A percentile compares a stretch with the other conserved stretches of the same genome.
These are phyloP conservation scores for Novymonas esmeraldas DNA, from an alignment of 208 protist species.

Conservation along the genomic window DNA sequence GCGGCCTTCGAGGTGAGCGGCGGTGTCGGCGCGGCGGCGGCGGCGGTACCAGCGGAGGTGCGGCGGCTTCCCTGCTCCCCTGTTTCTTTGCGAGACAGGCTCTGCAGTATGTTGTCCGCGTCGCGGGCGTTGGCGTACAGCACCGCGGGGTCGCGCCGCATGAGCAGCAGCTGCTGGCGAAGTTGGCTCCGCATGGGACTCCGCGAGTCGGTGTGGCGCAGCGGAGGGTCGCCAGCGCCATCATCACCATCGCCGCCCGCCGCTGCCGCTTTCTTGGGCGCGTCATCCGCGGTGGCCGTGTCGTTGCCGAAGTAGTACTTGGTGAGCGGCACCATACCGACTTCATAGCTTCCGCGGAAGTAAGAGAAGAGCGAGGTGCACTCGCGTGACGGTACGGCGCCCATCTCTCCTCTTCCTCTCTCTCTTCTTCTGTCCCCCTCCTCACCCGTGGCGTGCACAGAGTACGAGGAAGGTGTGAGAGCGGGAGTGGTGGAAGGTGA, in stretches of 20 bases:
- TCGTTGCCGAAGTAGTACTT: slow-evolving; percentile 69
- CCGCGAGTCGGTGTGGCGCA: neutral
- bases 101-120: slow-evolving; percentile 35
- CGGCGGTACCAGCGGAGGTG: neutral
- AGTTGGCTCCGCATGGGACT: slow-evolving; percentile 38
- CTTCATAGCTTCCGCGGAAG: slow-evolving; percentile 86
- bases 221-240: neutral
- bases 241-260: neutral
- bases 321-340: slow-evolving; percentile 82
- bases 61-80: neutral
- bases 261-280: no score
- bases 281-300: slow-evolving; percentile 7
- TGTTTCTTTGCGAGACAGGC: slow-evolving; percentile 6
- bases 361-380: slow-evolving; percentile 21
- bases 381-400: neutral
- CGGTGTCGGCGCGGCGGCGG: neutral
- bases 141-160: slow-evolving; percentile 71
- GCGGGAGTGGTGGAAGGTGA: no score
- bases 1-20: neutral
- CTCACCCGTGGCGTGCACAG: no score
- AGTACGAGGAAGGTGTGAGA: no score
- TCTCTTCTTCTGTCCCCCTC: neutral
- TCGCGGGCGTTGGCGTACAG: slow-evolving; percentile 69
- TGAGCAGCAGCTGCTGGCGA: slow-evolving; percentile 67
- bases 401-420: neutral